phyloP scores from a whole-genome alignment of 2,329 filamentous ascomycete genomes.

The Fusarium coicis region DNA sequence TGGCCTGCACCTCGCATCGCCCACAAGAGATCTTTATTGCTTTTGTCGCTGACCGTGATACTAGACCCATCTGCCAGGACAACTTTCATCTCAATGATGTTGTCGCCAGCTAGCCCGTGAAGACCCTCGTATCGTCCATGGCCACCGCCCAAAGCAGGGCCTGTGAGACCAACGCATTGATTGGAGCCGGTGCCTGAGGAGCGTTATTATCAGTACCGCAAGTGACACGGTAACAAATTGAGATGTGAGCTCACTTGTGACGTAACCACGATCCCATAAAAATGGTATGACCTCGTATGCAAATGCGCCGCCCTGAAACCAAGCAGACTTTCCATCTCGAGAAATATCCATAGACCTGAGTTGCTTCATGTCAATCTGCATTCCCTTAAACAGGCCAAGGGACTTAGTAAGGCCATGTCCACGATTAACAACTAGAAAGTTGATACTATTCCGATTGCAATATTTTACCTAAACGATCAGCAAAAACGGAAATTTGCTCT shows the following conservation, averaged over 20 bases:
- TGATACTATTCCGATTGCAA: background rate
- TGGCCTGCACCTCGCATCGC: background rate
- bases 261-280: background rate
- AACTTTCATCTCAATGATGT: background rate
- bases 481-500: fast-evolving
- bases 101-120: background rate
- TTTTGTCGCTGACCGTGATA: background rate
- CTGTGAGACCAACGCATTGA: background rate
- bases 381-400: background rate
- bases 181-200: background rate
- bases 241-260: background rate
- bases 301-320: background rate
- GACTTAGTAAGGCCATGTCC: background rate
- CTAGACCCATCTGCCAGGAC: background rate
- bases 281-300: background rate
- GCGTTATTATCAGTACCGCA: background rate
- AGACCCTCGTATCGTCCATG: background rate
- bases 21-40: background rate
- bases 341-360: background rate
- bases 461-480: background rate
- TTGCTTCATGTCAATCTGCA: background rate
- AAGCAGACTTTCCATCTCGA: background rate
- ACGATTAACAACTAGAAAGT: background rate
- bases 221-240: fast-evolving
- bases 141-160: background rate